phyloP scores from a whole-genome alignment of 192 early-diverging fungal species.

The Coemansia furcata region DNA sequence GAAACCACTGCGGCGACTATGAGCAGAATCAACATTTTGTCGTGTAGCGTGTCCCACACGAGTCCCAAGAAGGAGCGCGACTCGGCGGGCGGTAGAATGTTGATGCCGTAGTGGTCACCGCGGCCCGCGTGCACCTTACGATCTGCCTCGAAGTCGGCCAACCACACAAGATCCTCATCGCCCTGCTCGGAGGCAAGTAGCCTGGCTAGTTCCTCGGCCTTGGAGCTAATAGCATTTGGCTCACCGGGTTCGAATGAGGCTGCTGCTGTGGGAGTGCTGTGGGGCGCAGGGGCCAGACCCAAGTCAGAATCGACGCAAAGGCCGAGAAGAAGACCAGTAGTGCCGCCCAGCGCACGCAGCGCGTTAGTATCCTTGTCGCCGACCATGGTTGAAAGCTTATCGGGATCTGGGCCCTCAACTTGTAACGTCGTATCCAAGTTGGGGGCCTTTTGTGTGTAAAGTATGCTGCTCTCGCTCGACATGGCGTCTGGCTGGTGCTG shows the following conservation, averaged over 20 bases:
- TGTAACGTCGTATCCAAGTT: not conserved
- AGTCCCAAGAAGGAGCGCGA: slow-evolving; percentile 68
- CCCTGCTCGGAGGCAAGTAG: slow-evolving; percentile 39
- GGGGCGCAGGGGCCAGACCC: slow-evolving; percentile 17
- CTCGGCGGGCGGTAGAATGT: slow-evolving; percentile 68
- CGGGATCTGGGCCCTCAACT: slow-evolving; percentile 10
- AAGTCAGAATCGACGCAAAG: slow-evolving; percentile 26
- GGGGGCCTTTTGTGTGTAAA: not conserved
- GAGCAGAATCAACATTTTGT: slow-evolving; percentile 79
- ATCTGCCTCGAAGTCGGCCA: slow-evolving; percentile 45
- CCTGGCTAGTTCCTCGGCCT: slow-evolving; percentile 26
- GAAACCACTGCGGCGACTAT: too few species aligned
- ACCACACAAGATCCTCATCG: slow-evolving; percentile 25
- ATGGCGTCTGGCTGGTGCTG: not conserved
- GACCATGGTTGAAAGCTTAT: slow-evolving; percentile 34
- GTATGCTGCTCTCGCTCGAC: not conserved
- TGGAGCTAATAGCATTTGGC: not conserved
- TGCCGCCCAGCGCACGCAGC: slow-evolving; percentile 42
- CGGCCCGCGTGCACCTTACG: slow-evolving; percentile 56
- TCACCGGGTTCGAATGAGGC: not conserved
- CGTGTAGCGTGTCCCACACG: slow-evolving; percentile 81
- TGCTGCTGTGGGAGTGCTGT: not conserved
- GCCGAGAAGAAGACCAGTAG: slow-evolving; percentile 18
- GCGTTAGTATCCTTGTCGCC: slow-evolving; percentile 35
- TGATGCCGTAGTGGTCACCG: slow-evolving; percentile 62